Base-by-base conservation (phyloP, 106 monocot species). In the Dendrobium catenatum region DNA sequence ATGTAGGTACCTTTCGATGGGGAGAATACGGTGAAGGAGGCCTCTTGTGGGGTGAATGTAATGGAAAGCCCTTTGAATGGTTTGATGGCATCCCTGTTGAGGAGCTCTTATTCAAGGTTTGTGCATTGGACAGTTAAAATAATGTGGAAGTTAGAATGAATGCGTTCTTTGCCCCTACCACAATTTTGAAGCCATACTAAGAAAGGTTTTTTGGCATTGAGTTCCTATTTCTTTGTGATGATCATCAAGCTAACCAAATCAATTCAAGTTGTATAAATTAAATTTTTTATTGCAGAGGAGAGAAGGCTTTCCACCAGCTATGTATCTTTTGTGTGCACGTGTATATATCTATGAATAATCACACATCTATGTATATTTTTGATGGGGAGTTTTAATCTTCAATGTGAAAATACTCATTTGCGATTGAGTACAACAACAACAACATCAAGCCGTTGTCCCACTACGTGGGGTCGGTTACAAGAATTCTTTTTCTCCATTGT, bases 21-120 rank as follows among this genome's bases (percentile, higher is more conserved):
- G 91, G 98, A 48, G 98, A 99, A 80, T 99, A 86, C 85, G 98
- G 98, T 73, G 98, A 93, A 80, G 98, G 98, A 3, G 98, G 98
- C 6, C 81, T 99, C 24, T 79, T 99, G 80, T 99, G 98, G 98
- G 89, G 93, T 87, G 98, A 99, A 90, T 99, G 98, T 85, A 91
- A 77, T 87, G 89, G 89, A 66, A 95, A 91, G 72, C 64, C 83
- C 80, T 95, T 93, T 79, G 95, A 99, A 73, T 99, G 98, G 98
- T 91, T 93, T 84, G 91, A 95, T 78, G 95, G 98, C 24, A 64
- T 77, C 82, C 91, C 95, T 79, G 68, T 88, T 82, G 89, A 95
- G 81, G 95, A 93, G 68, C 81, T 98, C 40, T 82, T 98, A 55
- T 84, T 68, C 80, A 98, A 94, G 92, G 97, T 96, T 84, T 81